Base-by-base conservation (phyloP, 2,329 filamentous ascomycete species). In the Graphiopsis chlorocephala region DNA sequence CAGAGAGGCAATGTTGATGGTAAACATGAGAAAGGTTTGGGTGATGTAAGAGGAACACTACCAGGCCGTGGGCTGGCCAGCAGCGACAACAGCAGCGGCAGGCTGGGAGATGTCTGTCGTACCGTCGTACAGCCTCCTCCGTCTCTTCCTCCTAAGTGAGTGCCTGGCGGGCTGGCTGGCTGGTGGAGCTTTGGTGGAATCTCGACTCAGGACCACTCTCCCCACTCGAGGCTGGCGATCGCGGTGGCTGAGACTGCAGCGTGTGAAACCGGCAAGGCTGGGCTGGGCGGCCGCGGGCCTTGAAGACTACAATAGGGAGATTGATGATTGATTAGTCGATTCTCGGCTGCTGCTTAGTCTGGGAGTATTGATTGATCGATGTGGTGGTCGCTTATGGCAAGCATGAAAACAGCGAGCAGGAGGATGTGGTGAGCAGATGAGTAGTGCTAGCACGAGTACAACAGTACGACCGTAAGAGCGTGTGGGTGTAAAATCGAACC, bases 1-100 rank as follows among this genome's bases (percentile, higher is more conserved):
- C 45, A 31, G 45, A 52, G 47, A 53, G 29, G 69, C 68, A 68
- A 70, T 68, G 62, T 52, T 66, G 35, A 50, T 23, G 23, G 28
- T 25, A 53, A 53, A 53, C 50, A 53, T 53, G 50, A 28, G 47
- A 50, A 28, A 28, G 50, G 50, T 20, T 53, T 28, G 26, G 23
- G 47, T 53, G 50, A 29, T 15, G 58, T 15, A 28, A 38, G 17
- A 45, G 15, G 33, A 15, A 62, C 47, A 45, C 29, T 17, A 31
- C n/a, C 60, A 50, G 31, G 48, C 25, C 60, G 8, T 45, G 15
- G 11, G 47, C 60, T 62, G 60, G n/a, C 60, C 60, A 55, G 60
- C 60, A 62, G 38, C 38, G 10, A 12, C 38, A 4, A n/a, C 38
- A 45, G 38, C 38, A 45, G 38, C n/a, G 12, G 48, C 60, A 55